Percentiles rank a stretch among this genome's conserved stretches.
Evolutionary conservation across 768 basidiomycete genomes (phyloP).

Genomic region (Tephrocybe sp.): DNA sequence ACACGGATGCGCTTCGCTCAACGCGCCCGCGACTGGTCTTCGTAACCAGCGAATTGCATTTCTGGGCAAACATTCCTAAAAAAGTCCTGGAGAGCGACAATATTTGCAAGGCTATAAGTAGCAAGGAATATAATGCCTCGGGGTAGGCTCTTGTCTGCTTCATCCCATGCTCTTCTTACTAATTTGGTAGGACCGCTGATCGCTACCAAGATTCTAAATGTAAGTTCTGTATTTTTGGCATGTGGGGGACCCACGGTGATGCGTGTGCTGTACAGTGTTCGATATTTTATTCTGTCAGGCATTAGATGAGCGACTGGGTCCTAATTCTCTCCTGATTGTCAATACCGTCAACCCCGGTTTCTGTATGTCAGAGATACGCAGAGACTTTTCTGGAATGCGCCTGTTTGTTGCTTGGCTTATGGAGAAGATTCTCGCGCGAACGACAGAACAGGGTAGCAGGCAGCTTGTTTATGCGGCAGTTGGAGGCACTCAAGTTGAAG

Average conservation of each 20-base stretch:
- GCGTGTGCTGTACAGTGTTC: conserved; percentile 26
- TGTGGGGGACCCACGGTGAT: too few relatives aligned
- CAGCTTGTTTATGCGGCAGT: neutral
- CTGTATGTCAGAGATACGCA: conserved; percentile 32
- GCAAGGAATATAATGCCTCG: conserved; percentile 25
- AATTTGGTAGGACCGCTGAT: neutral
- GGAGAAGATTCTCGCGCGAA: conserved; percentile 25
- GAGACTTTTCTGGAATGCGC: conserved; percentile 18
- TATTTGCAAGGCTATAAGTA: conserved; percentile 3
- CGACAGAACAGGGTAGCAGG: neutral
- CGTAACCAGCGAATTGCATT: conserved; percentile 42
- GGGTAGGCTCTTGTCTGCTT: neutral
- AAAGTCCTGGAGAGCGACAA: conserved; percentile 17
- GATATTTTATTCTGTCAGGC: conserved; percentile 35
- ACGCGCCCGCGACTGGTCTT: conserved; percentile 36
- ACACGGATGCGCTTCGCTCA: conserved; percentile 28
- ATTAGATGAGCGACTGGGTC: conserved; percentile 24
- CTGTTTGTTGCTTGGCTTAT: conserved; percentile 19
- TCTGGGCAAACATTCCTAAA: conserved; percentile 21
- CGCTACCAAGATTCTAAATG: conserved; percentile 22
- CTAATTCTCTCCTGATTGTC: conserved; percentile 25
- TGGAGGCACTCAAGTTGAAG: neutral
- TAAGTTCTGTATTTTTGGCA: too few relatives aligned
- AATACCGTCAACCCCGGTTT: conserved; percentile 37
- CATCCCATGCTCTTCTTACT: neutral